These are phyloP conservation scores for Aspergillus chevalieri DNA, from an alignment of 2,329 filamentous ascomycete genomes.

Conservation along the genomic window DNA sequence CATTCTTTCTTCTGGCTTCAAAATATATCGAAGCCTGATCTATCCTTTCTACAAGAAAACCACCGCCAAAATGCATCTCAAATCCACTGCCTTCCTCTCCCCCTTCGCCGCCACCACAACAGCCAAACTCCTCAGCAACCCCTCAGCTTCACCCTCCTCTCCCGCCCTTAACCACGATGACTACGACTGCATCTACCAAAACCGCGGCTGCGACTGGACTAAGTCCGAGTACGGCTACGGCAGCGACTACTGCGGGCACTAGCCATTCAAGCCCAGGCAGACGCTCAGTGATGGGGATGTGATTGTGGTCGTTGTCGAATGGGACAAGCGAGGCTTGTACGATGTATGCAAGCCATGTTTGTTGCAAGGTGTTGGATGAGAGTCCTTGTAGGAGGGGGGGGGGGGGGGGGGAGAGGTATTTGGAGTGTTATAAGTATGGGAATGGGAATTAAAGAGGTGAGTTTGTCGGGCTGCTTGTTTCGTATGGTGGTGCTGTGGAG, in stretches of 20 bases:
- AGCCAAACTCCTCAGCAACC: not conserved
- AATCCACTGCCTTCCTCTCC: not conserved
- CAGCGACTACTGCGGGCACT: constrained; percentile 5
- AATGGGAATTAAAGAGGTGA: too few species aligned
- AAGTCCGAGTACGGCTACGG: constrained; percentile 8
- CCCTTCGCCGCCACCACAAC: not conserved
- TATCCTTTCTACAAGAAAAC: not conserved
- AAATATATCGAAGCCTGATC: not conserved
- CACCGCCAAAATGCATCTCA: not conserved
- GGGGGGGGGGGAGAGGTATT: constrained; percentile 6
- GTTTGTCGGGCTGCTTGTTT: too few species aligned
- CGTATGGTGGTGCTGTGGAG: too few species aligned
- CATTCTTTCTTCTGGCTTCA: too few species aligned
- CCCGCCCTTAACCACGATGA: constrained; percentile 1
- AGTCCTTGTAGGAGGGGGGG: constrained; percentile 5
- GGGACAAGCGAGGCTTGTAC: constrained; percentile 4
- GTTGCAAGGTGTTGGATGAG: constrained; percentile 5
- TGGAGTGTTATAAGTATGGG: constrained; percentile 7
- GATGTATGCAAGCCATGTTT: constrained; percentile 1
- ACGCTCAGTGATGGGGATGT: constrained; percentile 1
- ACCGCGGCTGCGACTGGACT: constrained; percentile 6
- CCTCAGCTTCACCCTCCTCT: not conserved
- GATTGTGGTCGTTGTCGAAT: constrained; percentile 6
- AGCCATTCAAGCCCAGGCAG: constrained; percentile 4
- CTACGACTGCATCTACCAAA: constrained; percentile 7